Evolutionary conservation across 2,329 filamentous ascomycete species (phyloP), one percentile per base, ranked within the genome.

Genomic region (Tolypocladium paradoxum): DNA sequence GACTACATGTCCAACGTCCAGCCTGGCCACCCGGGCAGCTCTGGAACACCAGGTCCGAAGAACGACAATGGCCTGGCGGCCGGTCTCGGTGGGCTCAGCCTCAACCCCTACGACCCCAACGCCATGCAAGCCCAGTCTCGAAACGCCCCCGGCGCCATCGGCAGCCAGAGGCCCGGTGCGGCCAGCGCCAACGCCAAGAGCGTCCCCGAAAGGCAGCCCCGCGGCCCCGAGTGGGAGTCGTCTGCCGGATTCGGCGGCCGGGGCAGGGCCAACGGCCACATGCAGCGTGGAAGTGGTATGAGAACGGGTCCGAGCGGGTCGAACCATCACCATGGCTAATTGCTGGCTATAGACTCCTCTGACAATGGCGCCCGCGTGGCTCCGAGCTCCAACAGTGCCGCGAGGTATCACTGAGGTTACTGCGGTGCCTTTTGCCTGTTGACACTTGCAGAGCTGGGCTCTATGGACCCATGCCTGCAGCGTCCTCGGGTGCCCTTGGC

Each of bases 171-270:
- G 47, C 81, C 81, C 8, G 69, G 75, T 16, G 72, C 77, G 16
- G 76, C 73, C 54, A 71, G 73, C 29, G 63, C 65, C 50, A 73
- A 72, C 51, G 55, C 65, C 48, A 70, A 68, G 70, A 73, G 70
- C 29, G 75, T 74, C 11, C 80, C 81, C 3, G 82, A 85, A 59
- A 73, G 82, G 54, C 82, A 85, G 67, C 82, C 82, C n/a, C 75
- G 81, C 29, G 81, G 80, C 29, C 82, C 82, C 2, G 79, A 81
- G 62, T 84, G 82, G 81, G 80, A 82, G 64, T 71, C 69, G 46
- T 71, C 68, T 33, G 64, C 64, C 50, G 80, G 79, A 2, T 85
- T 84, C 60, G 72, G 68, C 37, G 69, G 70, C 22, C 78, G 82
- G 54, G 69, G 68, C 55, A 77, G 82, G 49, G 64, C 76, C 52